Conservation (phyloP, 2,329 filamentous ascomycete genomes). For the Paraphaeosphaeria minitans region DNA sequence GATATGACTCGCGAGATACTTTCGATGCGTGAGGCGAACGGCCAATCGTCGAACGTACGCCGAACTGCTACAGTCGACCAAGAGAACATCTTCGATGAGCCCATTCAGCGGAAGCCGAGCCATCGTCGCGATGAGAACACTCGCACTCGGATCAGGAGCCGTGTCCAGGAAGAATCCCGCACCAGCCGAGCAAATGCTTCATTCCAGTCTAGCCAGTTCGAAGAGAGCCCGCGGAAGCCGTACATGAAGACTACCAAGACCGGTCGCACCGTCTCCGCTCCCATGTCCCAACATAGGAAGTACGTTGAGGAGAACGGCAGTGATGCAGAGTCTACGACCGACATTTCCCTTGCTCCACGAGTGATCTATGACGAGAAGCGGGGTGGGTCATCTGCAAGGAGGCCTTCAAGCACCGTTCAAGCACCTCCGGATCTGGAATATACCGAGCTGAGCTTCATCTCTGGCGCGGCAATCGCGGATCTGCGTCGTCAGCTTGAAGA, state of each 20-base stretch:
- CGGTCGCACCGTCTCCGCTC: constrained; percentile 40
- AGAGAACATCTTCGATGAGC: constrained; percentile 24
- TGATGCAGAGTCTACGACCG: constrained; percentile 47
- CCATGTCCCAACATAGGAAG: constrained; percentile 28
- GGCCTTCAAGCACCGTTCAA: constrained; percentile 27
- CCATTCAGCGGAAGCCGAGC: constrained; percentile 32
- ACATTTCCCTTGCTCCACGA: constrained; percentile 46
- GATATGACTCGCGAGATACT: constrained; percentile 41
- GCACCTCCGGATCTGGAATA: constrained; percentile 44
- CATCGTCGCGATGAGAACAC: constrained; percentile 42
- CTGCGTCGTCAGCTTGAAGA: constrained; percentile 62
- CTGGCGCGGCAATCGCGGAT: constrained; percentile 58
- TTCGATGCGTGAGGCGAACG: constrained; percentile 31
- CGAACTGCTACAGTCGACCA: constrained; percentile 22
- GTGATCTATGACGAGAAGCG: constrained; percentile 34
- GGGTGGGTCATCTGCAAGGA: constrained; percentile 24
- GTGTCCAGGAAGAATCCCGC: constrained; percentile 42
- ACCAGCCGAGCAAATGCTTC: constrained; percentile 35
- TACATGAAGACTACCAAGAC: constrained; percentile 29
- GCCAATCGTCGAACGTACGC: constrained; percentile 19
- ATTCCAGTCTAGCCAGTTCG: constrained; percentile 22
- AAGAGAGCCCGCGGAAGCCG: constrained; percentile 31
- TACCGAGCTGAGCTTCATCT: constrained; percentile 61
- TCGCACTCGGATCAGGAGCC: constrained; percentile 39
- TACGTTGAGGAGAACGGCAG: constrained; percentile 31